Conservation (phyloP, 2,329 filamentous ascomycete species). For the Trichoderma asperellum region DNA sequence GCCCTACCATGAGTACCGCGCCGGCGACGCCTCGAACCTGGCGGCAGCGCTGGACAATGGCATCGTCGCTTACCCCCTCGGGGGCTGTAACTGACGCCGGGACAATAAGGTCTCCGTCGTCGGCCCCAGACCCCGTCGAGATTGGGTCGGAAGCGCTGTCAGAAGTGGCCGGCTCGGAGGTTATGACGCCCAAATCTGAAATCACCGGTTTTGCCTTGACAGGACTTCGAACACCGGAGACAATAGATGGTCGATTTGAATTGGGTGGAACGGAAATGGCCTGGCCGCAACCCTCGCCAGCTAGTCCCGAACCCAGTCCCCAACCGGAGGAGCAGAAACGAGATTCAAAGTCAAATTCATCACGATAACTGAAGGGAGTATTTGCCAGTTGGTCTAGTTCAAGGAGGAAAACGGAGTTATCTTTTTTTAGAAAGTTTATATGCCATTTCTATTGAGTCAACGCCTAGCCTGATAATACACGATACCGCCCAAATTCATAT, state of each 20-base stretch:
- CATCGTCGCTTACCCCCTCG: slow-evolving; percentile 53
- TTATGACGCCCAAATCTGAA: slow-evolving; percentile 32
- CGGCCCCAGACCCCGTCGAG: slow-evolving; percentile 52
- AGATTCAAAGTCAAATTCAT: neutral
- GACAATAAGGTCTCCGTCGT: slow-evolving; percentile 30
- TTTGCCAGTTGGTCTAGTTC: neutral
- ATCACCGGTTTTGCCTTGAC: slow-evolving; percentile 32
- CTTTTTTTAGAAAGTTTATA: neutral
- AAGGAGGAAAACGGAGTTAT: neutral
- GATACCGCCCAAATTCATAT: slow-evolving; percentile 34
- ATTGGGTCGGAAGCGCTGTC: slow-evolving; percentile 47
- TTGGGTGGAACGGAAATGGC: slow-evolving; percentile 23
- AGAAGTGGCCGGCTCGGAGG: slow-evolving; percentile 25
- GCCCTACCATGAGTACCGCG: slow-evolving; percentile 29
- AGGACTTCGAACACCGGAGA: slow-evolving; percentile 24
- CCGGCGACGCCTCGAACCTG: slow-evolving; percentile 9
- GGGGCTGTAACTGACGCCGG: slow-evolving; percentile 39
- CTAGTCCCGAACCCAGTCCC: slow-evolving; percentile 8
- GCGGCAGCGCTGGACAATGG: slow-evolving; percentile 44
- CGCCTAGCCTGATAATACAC: slow-evolving; percentile 39
- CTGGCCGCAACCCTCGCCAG: slow-evolving; percentile 14
- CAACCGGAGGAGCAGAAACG: neutral
- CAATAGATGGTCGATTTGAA: slow-evolving; percentile 18
- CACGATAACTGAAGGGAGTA: neutral
- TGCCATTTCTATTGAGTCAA: slow-evolving; percentile 36